These are phyloP conservation scores for Tinospora cordifolia DNA, from an alignment of 164 flowering plant genomes.

Conservation along the genomic window DNA sequence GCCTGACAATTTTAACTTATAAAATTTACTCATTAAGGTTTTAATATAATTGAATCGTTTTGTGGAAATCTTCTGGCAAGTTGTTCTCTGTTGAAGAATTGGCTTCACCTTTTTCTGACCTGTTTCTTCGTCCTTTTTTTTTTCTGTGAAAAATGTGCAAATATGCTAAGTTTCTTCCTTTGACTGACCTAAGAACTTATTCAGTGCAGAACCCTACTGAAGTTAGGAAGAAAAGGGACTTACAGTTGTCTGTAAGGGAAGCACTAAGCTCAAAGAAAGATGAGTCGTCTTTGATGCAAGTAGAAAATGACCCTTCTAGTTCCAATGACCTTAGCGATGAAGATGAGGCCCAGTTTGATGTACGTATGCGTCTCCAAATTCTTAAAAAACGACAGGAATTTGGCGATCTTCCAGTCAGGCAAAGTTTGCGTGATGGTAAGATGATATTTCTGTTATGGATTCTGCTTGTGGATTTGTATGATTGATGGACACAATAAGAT, in stretches of 20 bases:
- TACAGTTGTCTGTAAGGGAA: conserved; percentile 68
- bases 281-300: conserved; percentile 29
- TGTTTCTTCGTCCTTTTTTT: neutral
- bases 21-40: too few relatives aligned
- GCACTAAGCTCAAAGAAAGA: conserved; percentile 61
- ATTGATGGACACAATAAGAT: neutral
- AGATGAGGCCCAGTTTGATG: conserved; percentile 78
- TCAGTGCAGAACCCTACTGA: conserved; percentile 41
- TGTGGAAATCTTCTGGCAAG: too few relatives aligned
- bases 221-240: conserved; percentile 37
- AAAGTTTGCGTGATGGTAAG: conserved; percentile 44
- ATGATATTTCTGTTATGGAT: neutral
- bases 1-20: too few relatives aligned
- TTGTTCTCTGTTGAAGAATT: neutral
- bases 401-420: conserved; percentile 51
- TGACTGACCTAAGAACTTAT: neutral
- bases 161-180: neutral
- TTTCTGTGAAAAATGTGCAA: neutral
- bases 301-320: conserved; percentile 24
- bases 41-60: too few relatives aligned
- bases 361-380: conserved; percentile 74
- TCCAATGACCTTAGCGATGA: conserved; percentile 45
- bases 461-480: neutral
- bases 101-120: neutral
- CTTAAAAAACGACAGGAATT: conserved; percentile 59